Evolutionary conservation across 2,329 filamentous ascomycete genomes (phyloP), one percentile per base, ranked within the genome.

Genomic region (Microcera coccophila): DNA sequence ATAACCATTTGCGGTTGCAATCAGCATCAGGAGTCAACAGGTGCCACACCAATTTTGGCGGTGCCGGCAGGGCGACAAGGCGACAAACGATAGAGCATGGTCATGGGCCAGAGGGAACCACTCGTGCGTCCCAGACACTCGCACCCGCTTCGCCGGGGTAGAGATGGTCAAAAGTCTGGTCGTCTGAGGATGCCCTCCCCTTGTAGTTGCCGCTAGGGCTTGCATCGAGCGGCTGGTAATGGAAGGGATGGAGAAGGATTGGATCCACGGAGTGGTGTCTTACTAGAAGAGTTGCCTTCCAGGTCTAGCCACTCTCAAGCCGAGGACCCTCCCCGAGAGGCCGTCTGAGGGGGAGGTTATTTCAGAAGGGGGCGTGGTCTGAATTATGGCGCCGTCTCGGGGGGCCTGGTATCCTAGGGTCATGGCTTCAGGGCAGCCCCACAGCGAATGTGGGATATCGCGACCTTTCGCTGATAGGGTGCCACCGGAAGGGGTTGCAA

Each of bases 241-340:
- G 45, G 60, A 62, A 60, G 57, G 51, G 61, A 60, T 55, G 54
- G 53, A 58, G 58, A 60, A 62, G 49, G 44, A 47, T 55, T 54
- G 31, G 36, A 41, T 26, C 28, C 47, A 58, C 54, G 56, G 53
- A 38, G 29, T 42, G 59, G 59, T 38, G 59, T 59, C 37, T 20
- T 32, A 31, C 37, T 57, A 61, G 41, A 36, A 21, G 16, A 16
- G 29, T 32, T 20, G 10, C 12, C 15, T 16, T 21, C 36, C 16
- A 36, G 36, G 8, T 16, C 15, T 40, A 41, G 35, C 55, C 55
- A 55, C 46, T 58, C 43, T 36, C 26, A 36, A 29, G 28, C 38
- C 38, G 38, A 29, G 7, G 41, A 38, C 17, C 34, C 29, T 38
- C 35, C 38, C 31, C 26, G 5, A 16, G 19, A 19, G 21, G 36